These are phyloP conservation scores for Syncephalastrum racemosum DNA, from an alignment of 371 early-diverging fungal genomes.

Conservation along the genomic window DNA sequence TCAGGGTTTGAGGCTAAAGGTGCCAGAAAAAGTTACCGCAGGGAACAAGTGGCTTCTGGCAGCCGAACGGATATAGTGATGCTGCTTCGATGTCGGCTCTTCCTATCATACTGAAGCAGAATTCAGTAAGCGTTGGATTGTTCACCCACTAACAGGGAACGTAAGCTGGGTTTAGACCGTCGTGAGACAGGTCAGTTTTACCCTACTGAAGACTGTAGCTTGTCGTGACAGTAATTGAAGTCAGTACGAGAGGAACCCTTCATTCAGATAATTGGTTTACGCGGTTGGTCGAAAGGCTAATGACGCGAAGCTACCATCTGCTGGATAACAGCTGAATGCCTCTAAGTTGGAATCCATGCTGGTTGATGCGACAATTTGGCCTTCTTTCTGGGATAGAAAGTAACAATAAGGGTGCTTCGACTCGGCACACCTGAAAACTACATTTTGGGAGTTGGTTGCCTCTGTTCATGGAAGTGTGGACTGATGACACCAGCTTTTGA, in stretches of 20 bases:
- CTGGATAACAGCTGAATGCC: too few relatives aligned
- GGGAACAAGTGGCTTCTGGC: conserved; percentile 76
- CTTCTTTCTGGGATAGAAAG: too few relatives aligned
- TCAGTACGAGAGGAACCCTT: conserved; percentile 66
- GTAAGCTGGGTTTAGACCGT: conserved; percentile 75
- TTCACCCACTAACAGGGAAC: conserved; percentile 67
- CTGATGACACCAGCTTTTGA: too few relatives aligned
- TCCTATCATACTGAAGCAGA: conserved; percentile 70
- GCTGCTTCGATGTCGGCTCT: conserved; percentile 75
- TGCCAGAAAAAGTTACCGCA: conserved; percentile 75
- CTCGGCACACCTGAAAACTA: too few relatives aligned
- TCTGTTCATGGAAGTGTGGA: too few relatives aligned
- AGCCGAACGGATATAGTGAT: conserved; percentile 69
- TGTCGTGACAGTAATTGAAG: conserved; percentile 53
- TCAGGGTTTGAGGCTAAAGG: conserved; percentile 56
- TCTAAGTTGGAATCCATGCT: too few relatives aligned
- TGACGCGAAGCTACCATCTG: too few relatives aligned
- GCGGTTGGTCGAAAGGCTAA: too few relatives aligned
- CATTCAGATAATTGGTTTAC: conserved; percentile 60
- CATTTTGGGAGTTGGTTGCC: conserved; percentile 4
- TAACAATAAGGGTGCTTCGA: too few relatives aligned
- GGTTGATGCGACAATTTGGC: too few relatives aligned
- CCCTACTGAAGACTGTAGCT: conserved; percentile 56
- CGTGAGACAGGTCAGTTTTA: conserved; percentile 76
- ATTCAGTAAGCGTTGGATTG: conserved; percentile 68